A percentile compares a stretch with the other conserved stretches of the same genome.
These are phyloP conservation scores for Ceratocystis huliohia DNA, from an alignment of 2,329 filamentous ascomycete species.

Conservation along the genomic window DNA sequence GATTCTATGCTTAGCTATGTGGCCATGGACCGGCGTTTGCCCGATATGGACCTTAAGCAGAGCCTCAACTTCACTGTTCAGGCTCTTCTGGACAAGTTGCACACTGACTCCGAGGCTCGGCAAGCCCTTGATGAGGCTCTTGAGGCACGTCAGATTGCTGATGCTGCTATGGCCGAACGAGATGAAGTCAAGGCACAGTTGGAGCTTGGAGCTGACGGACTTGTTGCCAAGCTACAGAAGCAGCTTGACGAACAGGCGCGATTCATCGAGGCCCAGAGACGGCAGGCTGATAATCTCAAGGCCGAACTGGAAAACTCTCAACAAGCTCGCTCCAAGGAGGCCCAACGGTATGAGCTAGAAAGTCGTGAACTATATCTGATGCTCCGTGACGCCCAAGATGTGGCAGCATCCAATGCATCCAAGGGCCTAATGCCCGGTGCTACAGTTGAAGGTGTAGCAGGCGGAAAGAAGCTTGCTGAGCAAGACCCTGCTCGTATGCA, in stretches of 20 bases:
- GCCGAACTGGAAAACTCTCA: constrained; percentile 80
- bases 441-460: constrained; percentile 30
- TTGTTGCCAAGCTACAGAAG: constrained; percentile 84
- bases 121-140: constrained; percentile 84
- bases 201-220: constrained; percentile 80
- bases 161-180: constrained; percentile 88
- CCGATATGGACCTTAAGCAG: constrained; percentile 96
- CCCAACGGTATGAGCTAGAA: constrained; percentile 89
- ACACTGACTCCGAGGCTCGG: constrained; percentile 89
- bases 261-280: constrained; percentile 76
- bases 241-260: constrained; percentile 86
- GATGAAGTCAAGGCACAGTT: constrained; percentile 87
- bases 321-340: constrained; percentile 72
- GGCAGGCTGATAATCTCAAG: constrained; percentile 79
- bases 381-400: constrained; percentile 93
- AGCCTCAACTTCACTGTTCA: constrained; percentile 96
- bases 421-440: constrained; percentile 31
- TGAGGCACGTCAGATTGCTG: constrained; percentile 82
- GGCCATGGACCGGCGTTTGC: constrained; percentile 88
- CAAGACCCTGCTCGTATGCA: constrained; percentile 67
- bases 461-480: constrained; percentile 39
- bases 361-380: constrained; percentile 95
- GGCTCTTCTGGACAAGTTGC: constrained; percentile 83
- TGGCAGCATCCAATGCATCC: constrained; percentile 71
- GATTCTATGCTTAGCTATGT: constrained; percentile 99